Evolutionary conservation across 208 protist genomes (phyloP).

Genomic region (Leishmania aethiopica): DNA sequence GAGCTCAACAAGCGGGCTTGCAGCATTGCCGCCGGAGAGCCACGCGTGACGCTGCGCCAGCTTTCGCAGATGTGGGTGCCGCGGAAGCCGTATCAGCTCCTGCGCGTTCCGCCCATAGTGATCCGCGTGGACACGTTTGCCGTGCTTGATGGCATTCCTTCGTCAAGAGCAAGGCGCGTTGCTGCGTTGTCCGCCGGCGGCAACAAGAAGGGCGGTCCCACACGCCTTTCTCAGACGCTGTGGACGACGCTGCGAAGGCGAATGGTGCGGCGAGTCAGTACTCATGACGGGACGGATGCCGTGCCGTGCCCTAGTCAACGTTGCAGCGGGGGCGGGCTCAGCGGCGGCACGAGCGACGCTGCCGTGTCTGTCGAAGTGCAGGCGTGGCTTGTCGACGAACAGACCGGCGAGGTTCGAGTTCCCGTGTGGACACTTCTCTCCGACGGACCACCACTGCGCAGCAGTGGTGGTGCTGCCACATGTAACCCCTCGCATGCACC

Average conservation of each 20-base stretch:
- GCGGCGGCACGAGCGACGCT: not conserved
- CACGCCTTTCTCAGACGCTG: not conserved
- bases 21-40: not conserved
- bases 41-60: not conserved
- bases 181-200: not conserved
- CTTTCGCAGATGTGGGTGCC: conserved; percentile 3
- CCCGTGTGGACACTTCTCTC: conserved; percentile 13
- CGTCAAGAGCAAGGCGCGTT: not conserved
- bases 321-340: not conserved
- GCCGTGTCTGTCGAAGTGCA: not conserved
- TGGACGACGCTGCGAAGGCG: conserved; percentile 1
- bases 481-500: not conserved
- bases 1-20: not conserved
- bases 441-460: not conserved
- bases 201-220: not conserved
- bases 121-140: conserved; percentile 19
- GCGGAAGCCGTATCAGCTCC: conserved; percentile 3
- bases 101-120: conserved; percentile 23
- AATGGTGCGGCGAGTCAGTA: not conserved
- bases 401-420: not conserved
- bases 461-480: not conserved
- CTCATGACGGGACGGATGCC: not conserved
- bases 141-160: conserved; percentile 12
- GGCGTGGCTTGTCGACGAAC: conserved; percentile 4
- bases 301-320: not conserved